Percentiles rank a stretch among this genome's conserved stretches.
phyloP scores from a whole-genome alignment of 1,284 basidiomycete species.

The Sanghuangporus weigelae region DNA sequence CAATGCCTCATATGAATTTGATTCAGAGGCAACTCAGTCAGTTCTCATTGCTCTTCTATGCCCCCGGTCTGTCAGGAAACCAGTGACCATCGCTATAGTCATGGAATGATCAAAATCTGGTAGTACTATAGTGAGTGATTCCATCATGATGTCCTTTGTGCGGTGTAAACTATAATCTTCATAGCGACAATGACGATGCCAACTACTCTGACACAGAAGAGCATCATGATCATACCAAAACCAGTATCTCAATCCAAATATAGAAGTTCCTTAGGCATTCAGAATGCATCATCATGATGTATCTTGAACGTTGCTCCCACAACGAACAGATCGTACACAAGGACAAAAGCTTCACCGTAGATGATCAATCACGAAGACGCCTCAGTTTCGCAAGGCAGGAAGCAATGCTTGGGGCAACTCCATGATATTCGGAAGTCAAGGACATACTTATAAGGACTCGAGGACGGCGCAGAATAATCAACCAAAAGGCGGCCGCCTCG shows the following conservation, averaged over 20 bases:
- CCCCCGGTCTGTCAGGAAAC: too few species aligned
- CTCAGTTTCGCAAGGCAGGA: not conserved
- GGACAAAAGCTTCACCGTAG: not conserved
- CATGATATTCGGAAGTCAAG: not conserved
- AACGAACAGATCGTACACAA: not conserved
- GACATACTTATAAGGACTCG: not conserved
- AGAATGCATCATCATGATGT: not conserved
- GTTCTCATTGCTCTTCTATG: too few species aligned
- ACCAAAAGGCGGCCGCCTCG: not conserved
- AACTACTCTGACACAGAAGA: not conserved
- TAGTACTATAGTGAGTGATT: too few species aligned
- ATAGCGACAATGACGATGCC: not conserved
- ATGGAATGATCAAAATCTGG: too few species aligned
- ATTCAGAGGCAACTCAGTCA: too few species aligned
- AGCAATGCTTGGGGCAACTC: not conserved
- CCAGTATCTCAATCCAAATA: not conserved
- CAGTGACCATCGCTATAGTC: too few species aligned
- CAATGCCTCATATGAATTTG: not conserved
- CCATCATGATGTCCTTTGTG: too few species aligned
- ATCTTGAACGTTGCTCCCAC: not conserved
- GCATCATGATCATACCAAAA: not conserved
- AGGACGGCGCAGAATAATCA: not conserved
- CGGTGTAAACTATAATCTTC: not conserved
- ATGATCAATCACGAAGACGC: not conserved
- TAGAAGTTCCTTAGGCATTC: not conserved